These are phyloP conservation scores for Kockiozyma suomiensis DNA, from an alignment of 805 yeast species.

Conservation along the genomic window DNA sequence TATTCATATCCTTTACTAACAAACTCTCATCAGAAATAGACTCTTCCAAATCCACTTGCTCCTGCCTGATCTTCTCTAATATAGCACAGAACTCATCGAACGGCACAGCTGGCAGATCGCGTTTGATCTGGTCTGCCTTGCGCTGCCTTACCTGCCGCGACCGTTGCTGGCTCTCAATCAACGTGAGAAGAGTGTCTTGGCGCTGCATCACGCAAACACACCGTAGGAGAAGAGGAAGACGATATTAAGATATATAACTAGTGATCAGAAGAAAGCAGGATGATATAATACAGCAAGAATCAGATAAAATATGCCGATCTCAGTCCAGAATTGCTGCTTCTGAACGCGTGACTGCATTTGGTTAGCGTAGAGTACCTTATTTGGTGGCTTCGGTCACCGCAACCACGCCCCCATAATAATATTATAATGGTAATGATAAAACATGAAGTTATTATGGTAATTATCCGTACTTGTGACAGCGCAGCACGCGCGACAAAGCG, in stretches of 20 bases:
- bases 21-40: too few species aligned
- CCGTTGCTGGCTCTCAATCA: not conserved
- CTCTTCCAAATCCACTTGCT: not conserved
- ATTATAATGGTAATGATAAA: not conserved
- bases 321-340: not conserved
- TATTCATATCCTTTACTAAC: too few species aligned
- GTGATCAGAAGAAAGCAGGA: not conserved
- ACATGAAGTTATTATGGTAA: too few species aligned
- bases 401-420: slow-evolving; percentile 2
- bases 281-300: not conserved
- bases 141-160: not conserved
- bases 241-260: too few species aligned
- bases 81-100: not conserved
- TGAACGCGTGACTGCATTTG: not conserved
- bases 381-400: not conserved
- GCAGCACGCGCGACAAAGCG: not conserved
- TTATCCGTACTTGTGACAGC: not conserved
- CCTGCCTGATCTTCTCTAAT: not conserved
- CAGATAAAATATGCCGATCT: too few species aligned
- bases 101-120: not conserved
- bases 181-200: not conserved
- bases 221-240: too few species aligned
- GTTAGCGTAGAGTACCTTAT: not conserved
- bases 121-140: not conserved
- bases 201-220: not conserved